These are phyloP conservation scores for Neolentinus lepideus DNA, from an alignment of 1,284 basidiomycete species.

Conservation along the genomic window DNA sequence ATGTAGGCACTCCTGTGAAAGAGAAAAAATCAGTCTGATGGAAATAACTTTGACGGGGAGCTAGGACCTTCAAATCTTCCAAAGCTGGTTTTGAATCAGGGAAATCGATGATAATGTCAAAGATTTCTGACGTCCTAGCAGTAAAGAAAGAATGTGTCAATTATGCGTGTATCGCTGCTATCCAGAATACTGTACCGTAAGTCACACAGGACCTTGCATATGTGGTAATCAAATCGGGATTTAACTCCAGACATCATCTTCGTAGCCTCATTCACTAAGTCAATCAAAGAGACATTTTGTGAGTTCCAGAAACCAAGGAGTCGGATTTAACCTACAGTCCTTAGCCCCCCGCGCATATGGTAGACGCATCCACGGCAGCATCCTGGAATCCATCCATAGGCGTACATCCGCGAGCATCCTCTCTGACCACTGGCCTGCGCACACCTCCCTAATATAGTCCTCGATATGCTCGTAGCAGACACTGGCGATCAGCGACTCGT, in stretches of 20 bases:
- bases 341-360: constrained; percentile 66
- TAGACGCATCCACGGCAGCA: constrained; percentile 79
- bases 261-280: constrained; percentile 60
- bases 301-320: constrained; percentile 9
- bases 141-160: neutral
- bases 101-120: constrained; percentile 93
- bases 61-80: constrained; percentile 73
- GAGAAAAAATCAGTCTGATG: constrained; percentile 3
- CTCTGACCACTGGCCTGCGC: constrained; percentile 62
- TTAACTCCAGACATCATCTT: constrained; percentile 75
- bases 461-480: constrained; percentile 86
- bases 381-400: constrained; percentile 69
- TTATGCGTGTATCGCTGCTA: neutral
- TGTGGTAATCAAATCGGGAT: constrained; percentile 84
- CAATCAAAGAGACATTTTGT: constrained; percentile 11
- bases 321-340: constrained; percentile 33
- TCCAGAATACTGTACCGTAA: constrained; percentile 50
- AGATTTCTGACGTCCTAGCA: constrained; percentile 80
- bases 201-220: constrained; percentile 84
- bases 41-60: neutral
- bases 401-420: constrained; percentile 58
- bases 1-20: constrained; percentile 59
- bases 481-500: constrained; percentile 76
- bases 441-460: constrained; percentile 56
- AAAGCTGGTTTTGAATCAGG: constrained; percentile 85